These are phyloP conservation scores for Pseudonitzschia pungens DNA, from an alignment of 108 stramenopile genomes.

Conservation along the genomic window DNA sequence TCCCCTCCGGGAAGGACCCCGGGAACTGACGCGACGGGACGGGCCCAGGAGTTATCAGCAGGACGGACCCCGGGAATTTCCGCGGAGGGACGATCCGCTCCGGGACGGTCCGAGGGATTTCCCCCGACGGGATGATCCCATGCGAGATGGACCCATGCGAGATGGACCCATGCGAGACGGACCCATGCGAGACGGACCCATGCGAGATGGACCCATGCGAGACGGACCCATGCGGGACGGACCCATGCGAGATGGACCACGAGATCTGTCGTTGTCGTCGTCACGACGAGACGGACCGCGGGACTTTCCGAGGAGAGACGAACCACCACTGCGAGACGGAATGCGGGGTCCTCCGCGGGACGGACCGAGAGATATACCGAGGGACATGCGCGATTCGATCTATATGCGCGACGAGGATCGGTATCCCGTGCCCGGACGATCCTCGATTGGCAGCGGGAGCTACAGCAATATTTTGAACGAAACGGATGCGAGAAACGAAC, in stretches of 20 bases:
- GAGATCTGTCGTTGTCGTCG: neutral
- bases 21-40: neutral
- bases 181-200: conserved; percentile 3
- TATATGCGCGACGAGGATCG: neutral
- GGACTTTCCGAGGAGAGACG: neutral
- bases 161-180: too few species aligned
- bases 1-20: neutral
- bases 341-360: neutral
- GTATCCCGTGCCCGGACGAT: neutral
- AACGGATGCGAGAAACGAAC: conserved; percentile 6
- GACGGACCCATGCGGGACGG: too few species aligned
- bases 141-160: neutral
- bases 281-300: neutral
- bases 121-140: conserved; percentile 3
- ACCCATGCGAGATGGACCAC: neutral
- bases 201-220: conserved; percentile 1
- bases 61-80: neutral
- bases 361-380: neutral
- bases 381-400: neutral
- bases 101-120: neutral
- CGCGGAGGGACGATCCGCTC: neutral
- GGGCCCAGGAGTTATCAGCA: neutral
- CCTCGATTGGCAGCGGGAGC: neutral
- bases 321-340: neutral
- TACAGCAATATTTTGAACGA: conserved; percentile 19